Conservation (phyloP, 305 asterid genomes). For the Andrographis paniculata region DNA sequence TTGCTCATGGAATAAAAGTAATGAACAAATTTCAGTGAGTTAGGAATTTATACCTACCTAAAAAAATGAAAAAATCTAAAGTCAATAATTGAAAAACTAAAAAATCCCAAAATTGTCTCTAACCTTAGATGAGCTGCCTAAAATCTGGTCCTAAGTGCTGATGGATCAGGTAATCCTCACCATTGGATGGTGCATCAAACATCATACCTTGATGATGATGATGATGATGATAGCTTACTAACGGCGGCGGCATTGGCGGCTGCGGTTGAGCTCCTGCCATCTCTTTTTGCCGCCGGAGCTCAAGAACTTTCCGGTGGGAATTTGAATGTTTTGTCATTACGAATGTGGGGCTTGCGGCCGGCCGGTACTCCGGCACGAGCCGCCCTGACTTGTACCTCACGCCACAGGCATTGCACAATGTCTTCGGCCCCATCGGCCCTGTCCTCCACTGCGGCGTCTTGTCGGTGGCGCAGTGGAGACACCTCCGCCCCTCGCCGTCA, state of each 20-base stretch:
- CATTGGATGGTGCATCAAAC: conserved; percentile 43
- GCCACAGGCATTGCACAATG: conserved; percentile 84
- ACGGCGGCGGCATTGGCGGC: conserved; percentile 20
- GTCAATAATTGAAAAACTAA: no score
- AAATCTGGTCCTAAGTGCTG: conserved; percentile 63
- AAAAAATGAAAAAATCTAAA: no score
- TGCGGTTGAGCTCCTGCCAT: conserved; percentile 31
- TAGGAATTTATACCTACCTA: no score
- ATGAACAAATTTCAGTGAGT: no score
- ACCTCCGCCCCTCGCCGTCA: conserved; percentile 48
- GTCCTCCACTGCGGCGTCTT: conserved; percentile 96
- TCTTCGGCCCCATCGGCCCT: conserved; percentile 95
- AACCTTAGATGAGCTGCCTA: conserved; percentile 39
- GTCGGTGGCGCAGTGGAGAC: conserved; percentile 85
- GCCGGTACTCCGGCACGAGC: conserved; percentile 83
- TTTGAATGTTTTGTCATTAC: conserved; percentile 74
- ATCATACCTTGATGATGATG: conserved; percentile 18
- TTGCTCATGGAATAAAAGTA: no score
- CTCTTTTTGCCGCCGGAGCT: conserved; percentile 74
- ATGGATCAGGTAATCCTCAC: conserved; percentile 72
- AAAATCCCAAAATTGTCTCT: no score
- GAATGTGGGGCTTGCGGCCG: conserved; percentile 89
- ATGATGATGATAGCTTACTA: conserved; percentile 21
- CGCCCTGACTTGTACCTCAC: conserved; percentile 85
- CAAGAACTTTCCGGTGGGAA: conserved; percentile 77